Evolutionary conservation across 2,329 filamentous ascomycete species (phyloP), one percentile per base, ranked within the genome.

Genomic region (Calonectria hawksworthii): DNA sequence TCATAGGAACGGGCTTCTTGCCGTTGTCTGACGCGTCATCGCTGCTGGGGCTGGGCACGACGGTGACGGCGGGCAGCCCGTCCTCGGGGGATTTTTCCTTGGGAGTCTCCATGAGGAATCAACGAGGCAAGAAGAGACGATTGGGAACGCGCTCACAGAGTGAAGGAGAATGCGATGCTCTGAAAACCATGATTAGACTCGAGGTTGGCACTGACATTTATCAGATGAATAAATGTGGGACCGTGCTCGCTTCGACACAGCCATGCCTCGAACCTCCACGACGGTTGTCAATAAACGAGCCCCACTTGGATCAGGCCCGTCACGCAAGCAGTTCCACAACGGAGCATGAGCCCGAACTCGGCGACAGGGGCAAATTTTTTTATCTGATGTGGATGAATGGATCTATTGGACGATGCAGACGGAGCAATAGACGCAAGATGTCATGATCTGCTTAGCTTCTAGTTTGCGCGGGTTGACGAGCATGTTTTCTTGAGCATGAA

Each of bases 1-100:
- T 81, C 72, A 78, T 9, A 3, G 83, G 83, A 16, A 83, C 76
- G 11, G 80, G 74, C 30, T 56, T 74, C 70, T 81, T 81, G 66
- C 66, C 75, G 28, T 76, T 66, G 44, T 79, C 74, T 7, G 75
- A 71, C 14, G 51, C 71, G 21, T 63, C 72, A 10, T 79, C 77
- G n/a, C 73, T 74, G n/a, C 73, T 74, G 11, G 72, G 68, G 64
- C 78, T 71, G 47, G 34, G 21, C 11, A 71, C 74, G 4, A 59
- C 41, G 1, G 79, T 30, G 44, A 74, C 70, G 38, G 65, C 56
- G 23, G 63, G 26, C 3, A 52, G 36, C 30, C 23, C 74, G 34
- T 65, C 41, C n/a, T 78, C 69, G n/a, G 47, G 52, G 66, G 59
- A 14, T 26, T 73, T 70, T 52, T 72, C 73, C 8, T 65, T 38